Conservation (phyloP, 768 basidiomycete species). For the Dioszegia aurantiaca region DNA sequence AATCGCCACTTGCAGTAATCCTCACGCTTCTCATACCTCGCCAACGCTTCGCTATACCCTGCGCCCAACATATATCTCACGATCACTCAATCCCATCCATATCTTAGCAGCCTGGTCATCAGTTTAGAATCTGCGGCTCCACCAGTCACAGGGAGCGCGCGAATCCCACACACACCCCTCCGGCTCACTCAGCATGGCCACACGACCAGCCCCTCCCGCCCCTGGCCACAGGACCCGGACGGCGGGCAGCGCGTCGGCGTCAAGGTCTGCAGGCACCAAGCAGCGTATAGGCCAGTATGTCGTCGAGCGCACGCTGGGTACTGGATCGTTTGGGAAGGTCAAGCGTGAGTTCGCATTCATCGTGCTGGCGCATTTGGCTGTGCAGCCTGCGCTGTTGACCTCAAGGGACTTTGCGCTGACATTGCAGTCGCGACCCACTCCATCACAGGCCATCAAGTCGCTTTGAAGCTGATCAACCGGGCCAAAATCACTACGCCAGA, state of each 20-base stretch:
- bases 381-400: too few relatives aligned
- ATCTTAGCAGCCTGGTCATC: too few relatives aligned
- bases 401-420: too few relatives aligned
- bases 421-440: conserved; percentile 82
- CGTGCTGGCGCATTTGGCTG: too few relatives aligned
- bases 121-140: too few relatives aligned
- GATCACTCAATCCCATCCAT: background rate
- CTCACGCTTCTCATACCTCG: background rate
- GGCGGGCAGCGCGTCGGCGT: conserved; percentile 11
- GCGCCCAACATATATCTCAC: background rate
- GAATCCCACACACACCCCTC: too few relatives aligned
- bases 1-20: background rate
- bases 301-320: conserved; percentile 81
- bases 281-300: conserved; percentile 87
- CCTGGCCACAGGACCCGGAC: conserved; percentile 18
- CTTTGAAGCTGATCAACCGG: conserved; percentile 96
- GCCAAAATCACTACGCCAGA: conserved; percentile 86
- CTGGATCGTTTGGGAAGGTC: conserved; percentile 97
- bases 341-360: conserved; percentile 94
- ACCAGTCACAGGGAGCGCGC: too few relatives aligned
- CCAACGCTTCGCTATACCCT: background rate
- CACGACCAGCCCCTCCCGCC: conserved; percentile 46
- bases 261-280: conserved; percentile 43
- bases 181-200: conserved; percentile 36
- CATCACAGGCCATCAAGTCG: conserved; percentile 90